Percentiles rank a stretch among this genome's conserved stretches.
phyloP scores from a whole-genome alignment of 345 rosid species.

The Jatropha curcas region DNA sequence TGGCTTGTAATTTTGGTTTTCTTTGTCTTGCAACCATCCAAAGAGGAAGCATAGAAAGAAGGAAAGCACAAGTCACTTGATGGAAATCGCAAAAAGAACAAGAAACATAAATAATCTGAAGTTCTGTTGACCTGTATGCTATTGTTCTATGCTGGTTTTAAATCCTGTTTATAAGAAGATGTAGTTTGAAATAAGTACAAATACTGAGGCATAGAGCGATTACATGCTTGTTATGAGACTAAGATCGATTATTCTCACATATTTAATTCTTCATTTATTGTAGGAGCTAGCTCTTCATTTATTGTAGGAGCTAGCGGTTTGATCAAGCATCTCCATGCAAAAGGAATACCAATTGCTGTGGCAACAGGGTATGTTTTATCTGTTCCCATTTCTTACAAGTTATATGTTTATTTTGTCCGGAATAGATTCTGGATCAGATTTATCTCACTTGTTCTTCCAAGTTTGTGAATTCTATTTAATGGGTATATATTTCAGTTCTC shows the following conservation, averaged over 20 bases:
- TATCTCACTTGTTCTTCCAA: background rate
- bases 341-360: conserved; percentile 70
- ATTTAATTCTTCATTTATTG: background rate
- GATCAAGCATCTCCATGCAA: conserved; percentile 72
- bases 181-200: background rate
- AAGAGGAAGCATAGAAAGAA: background rate
- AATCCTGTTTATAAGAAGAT: background rate
- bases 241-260: background rate
- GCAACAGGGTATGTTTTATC: conserved; percentile 70
- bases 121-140: background rate
- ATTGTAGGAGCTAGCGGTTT: conserved; percentile 71
- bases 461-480: too few species aligned
- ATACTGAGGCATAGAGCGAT: background rate
- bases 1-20: background rate
- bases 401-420: conserved; percentile 1
- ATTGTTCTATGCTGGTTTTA: background rate
- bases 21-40: background rate
- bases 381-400: conserved; percentile 6
- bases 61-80: background rate
- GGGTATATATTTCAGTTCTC: conserved; percentile 55
- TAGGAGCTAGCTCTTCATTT: too few species aligned
- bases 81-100: conserved; percentile 1
- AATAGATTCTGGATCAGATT: background rate
- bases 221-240: conserved; percentile 8
- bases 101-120: background rate